Evolutionary conservation across 1,284 basidiomycete species (phyloP), one percentile per base, ranked within the genome.

Genomic region (Trichosporon asahii): DNA sequence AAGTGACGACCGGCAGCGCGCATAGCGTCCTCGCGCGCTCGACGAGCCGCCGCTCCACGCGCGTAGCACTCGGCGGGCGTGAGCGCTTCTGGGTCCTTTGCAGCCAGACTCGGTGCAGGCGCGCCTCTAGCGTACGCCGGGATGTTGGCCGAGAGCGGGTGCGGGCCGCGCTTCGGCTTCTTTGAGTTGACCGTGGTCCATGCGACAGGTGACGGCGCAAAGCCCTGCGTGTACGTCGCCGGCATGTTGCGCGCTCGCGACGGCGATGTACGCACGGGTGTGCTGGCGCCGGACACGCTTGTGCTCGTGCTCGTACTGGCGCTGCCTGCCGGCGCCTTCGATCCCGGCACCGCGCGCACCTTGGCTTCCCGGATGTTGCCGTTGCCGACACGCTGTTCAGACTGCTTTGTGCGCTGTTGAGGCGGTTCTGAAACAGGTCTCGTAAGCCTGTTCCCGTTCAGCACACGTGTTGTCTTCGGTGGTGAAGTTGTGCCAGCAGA

Each of bases 1-100:
- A 79, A 82, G 65, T 78, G 76, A 31, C 70, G 68, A 1, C 77
- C 80, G 0, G 78, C 83, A n/a, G 74, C 73, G 27, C 79, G 75
- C 31, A 83, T 77, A 5, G 81, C 80, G 0, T 69, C 74, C 68
- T 75, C 76, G 21, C 81, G 71, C 14, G 72, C 73, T 7, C 46
- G 65, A 25, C 80, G 66, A 66, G 79, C 79, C 2, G 70, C 68
- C 5, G 70, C 66, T 3, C 79, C 80, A 29, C 76, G 76, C 2
- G 64, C 57, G 5, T 79, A 71, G 70, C 79, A 82, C 27, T 80
- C 77, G 9, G 74, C 74, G 8, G 77, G 66, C 2, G 75, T 74
- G 12, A 77, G 63, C 9, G 68, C 64, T 4, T n/a, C 70, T 21
- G 27, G 66, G 25, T 65, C 37, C 25, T 35, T 23, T 9, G 66